These are phyloP conservation scores for Sporothrix pseudoabietina DNA, from an alignment of 2,329 filamentous ascomycete species.

Conservation along the genomic window DNA sequence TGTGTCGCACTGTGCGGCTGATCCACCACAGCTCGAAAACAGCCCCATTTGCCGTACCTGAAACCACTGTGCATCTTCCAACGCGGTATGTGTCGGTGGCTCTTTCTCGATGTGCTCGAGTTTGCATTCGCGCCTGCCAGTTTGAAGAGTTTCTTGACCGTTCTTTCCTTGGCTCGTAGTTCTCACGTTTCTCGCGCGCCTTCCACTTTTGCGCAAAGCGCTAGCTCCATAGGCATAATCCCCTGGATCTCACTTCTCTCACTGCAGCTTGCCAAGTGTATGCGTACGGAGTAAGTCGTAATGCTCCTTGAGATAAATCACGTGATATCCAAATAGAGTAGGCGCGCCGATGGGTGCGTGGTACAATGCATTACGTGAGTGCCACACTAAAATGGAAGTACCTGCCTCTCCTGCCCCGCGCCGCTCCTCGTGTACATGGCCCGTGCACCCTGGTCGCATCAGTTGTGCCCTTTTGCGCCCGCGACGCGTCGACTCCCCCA, in stretches of 20 bases:
- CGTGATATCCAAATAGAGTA: neutral
- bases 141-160: neutral
- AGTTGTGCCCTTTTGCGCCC: slow-evolving; percentile 30
- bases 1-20: slow-evolving; percentile 14
- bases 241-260: neutral
- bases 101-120: neutral
- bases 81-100: slow-evolving; percentile 5
- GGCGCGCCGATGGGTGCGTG: neutral
- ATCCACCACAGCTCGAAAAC: slow-evolving; percentile 14
- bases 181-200: neutral
- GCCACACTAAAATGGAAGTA: slow-evolving; percentile 5
- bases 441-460: slow-evolving; percentile 30
- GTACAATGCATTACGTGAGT: neutral
- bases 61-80: slow-evolving; percentile 15
- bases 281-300: too few species aligned
- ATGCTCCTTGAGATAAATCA: neutral
- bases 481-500: slow-evolving; percentile 35
- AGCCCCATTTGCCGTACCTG: slow-evolving; percentile 12
- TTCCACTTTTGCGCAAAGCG: neutral
- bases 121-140: neutral
- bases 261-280: neutral
- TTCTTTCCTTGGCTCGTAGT: neutral
- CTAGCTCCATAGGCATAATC: neutral
- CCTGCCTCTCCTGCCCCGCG: slow-evolving; percentile 29
- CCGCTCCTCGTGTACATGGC: slow-evolving; percentile 26